A percentile compares a stretch with the other conserved stretches of the same genome.
phyloP scores from a whole-genome alignment of 1,139 yeast species.

The Barnettozyma hawaiiensis region DNA sequence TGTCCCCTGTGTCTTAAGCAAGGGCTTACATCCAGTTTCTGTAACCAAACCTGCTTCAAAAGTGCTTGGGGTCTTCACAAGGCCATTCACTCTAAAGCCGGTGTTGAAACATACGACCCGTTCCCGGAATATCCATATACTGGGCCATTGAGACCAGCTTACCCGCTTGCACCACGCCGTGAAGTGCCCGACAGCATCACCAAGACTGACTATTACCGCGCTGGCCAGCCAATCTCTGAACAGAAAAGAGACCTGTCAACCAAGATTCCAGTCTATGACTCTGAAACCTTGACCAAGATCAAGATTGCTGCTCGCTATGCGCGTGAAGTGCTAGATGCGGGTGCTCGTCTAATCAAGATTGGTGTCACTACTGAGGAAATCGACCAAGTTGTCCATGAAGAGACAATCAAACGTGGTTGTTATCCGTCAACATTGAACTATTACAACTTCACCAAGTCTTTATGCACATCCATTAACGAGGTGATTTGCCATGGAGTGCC shows the following conservation, averaged over 20 bases:
- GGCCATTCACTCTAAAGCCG: constrained; percentile 41
- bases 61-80: constrained; percentile 62
- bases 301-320: constrained; percentile 71
- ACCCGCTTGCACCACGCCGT: constrained; percentile 75
- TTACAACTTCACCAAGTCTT: constrained; percentile 87
- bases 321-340: constrained; percentile 81
- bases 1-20: constrained; percentile 90
- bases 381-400: constrained; percentile 81
- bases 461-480: constrained; percentile 93
- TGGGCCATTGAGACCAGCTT: constrained; percentile 70
- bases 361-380: constrained; percentile 94
- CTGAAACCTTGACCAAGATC: constrained; percentile 67
- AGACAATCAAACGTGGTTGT: constrained; percentile 81
- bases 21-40: constrained; percentile 58
- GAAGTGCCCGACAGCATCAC: constrained; percentile 65
- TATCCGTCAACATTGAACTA: constrained; percentile 96
- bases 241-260: constrained; percentile 65
- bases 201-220: constrained; percentile 77
- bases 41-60: constrained; percentile 83
- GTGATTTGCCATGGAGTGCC: constrained; percentile 97
- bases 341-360: constrained; percentile 76
- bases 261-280: constrained; percentile 54
- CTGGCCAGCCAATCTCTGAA: constrained; percentile 79
- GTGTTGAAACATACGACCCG: constrained; percentile 62
- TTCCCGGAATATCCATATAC: constrained; percentile 73